Conservation (phyloP, 106 monocot species). For the Phalaenopsis equestris region DNA sequence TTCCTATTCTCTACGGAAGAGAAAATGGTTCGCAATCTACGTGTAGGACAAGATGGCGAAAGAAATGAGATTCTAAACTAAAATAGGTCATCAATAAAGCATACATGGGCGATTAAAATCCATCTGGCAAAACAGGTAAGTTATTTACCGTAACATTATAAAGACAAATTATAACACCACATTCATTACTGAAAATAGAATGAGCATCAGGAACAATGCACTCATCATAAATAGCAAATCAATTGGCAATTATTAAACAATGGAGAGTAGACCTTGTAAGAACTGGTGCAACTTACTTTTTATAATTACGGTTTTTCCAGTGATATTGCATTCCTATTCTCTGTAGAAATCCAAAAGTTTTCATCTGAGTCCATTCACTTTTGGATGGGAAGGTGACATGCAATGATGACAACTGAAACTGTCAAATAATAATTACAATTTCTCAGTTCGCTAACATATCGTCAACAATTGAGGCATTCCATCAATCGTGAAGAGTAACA, state of each 20-base stretch:
- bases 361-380: conserved; percentile 75
- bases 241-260: background rate
- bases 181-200: background rate
- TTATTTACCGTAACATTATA: no score
- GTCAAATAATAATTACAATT: background rate
- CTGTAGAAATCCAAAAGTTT: conserved; percentile 66
- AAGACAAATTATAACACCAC: no score
- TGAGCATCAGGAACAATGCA: background rate
- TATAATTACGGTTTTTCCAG: conserved; percentile 97
- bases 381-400: conserved; percentile 91
- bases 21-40: no score
- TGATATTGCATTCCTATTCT: conserved; percentile 97
- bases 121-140: no score
- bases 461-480: background rate
- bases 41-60: no score
- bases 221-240: background rate
- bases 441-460: background rate
- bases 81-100: no score
- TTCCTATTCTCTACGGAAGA: no score
- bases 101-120: no score
- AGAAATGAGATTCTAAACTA: no score
- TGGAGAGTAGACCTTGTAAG: background rate
- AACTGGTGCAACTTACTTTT: conserved; percentile 38
- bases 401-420: conserved; percentile 84
- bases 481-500: background rate